Evolutionary conservation across 2,329 filamentous ascomycete genomes (phyloP), one percentile per base, ranked within the genome.

Genomic region (Fusarium secorum): DNA sequence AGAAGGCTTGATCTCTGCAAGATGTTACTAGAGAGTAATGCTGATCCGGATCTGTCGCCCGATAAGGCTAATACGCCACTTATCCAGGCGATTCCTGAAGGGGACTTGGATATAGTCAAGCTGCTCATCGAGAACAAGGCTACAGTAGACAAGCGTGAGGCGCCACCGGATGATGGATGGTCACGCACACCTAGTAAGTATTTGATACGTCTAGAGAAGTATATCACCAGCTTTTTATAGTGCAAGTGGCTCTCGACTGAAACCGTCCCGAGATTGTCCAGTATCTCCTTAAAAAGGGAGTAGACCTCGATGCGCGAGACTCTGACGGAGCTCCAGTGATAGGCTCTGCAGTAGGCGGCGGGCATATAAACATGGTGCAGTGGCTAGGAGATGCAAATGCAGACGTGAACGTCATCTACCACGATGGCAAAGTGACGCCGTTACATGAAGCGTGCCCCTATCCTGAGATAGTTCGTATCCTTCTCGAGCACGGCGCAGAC

Each of bases 361-460:
- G 42, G 2, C 42, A 45, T 45, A 45, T 4, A 20, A 45, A 4
- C 15, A 45, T 45, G 24, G 24, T 28, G 8, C 24, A 24, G 18
- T 28, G 42, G 24, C 13, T n/a, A 0, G 42, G 4, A 15, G 42
- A n/a, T 5, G 24, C 18, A 3, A 45, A n/a, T 0, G 24, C 18
- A 14, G 42, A 28, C 9, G 11, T n/a, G 24, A 45, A 28, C 18
- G 24, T 10, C 11, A 2, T 2, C 24, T 45, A 20, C 18, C 1
- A 7, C 42, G 18, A 45, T 1, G 11, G 0, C 24, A 45, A 45
- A 28, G 0, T 14, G 8, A 45, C 24, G 24, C 18, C 4, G 8
- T 7, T 45, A 3, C 24, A 28, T 10, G 24, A 45, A n/a, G 42
- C 42, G 0, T 18, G 4, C 0, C 8, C 24, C 11, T 3, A n/a